phyloP scores from a whole-genome alignment of 805 yeast species.

The Yarrowia osloensis region DNA sequence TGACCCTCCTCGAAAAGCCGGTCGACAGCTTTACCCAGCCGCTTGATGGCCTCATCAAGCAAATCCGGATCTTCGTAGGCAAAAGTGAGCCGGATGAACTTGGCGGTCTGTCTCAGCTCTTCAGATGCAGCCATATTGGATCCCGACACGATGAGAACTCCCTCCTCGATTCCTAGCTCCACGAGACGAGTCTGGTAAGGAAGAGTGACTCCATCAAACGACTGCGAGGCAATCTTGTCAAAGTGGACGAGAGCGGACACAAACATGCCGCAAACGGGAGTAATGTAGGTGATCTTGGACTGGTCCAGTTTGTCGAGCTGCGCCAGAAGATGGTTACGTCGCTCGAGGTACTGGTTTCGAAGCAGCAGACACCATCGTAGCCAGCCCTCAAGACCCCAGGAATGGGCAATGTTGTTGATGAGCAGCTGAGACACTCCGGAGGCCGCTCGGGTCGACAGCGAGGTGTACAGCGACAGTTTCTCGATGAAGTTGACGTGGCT shows the following conservation, averaged over 20 bases:
- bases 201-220: not conserved
- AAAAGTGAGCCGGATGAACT: slow-evolving; percentile 7
- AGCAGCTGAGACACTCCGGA: slow-evolving; percentile 11
- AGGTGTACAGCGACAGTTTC: slow-evolving; percentile 38
- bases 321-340: slow-evolving; percentile 6
- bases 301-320: slow-evolving; percentile 30
- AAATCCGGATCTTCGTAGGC: slow-evolving; percentile 29
- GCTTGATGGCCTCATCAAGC: slow-evolving; percentile 13
- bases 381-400: slow-evolving; percentile 29
- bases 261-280: slow-evolving; percentile 57
- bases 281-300: slow-evolving; percentile 40
- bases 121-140: slow-evolving; percentile 24
- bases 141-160: slow-evolving; percentile 17
- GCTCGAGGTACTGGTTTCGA: slow-evolving; percentile 12
- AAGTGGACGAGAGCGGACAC: slow-evolving; percentile 12
- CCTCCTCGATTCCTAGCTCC: slow-evolving; percentile 10
- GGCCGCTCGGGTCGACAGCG: slow-evolving; percentile 10
- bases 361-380: not conserved
- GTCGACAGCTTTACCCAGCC: slow-evolving; percentile 14
- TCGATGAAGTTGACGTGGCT: slow-evolving; percentile 60
- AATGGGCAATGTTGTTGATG: slow-evolving; percentile 19
- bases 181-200: not conserved
- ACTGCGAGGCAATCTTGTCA: not conserved
- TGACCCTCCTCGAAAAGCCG: slow-evolving; percentile 2
- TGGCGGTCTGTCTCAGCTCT: not conserved